phyloP scores from a whole-genome alignment of 495 filamentous ascomycete species.

The Daldinia loculata region DNA sequence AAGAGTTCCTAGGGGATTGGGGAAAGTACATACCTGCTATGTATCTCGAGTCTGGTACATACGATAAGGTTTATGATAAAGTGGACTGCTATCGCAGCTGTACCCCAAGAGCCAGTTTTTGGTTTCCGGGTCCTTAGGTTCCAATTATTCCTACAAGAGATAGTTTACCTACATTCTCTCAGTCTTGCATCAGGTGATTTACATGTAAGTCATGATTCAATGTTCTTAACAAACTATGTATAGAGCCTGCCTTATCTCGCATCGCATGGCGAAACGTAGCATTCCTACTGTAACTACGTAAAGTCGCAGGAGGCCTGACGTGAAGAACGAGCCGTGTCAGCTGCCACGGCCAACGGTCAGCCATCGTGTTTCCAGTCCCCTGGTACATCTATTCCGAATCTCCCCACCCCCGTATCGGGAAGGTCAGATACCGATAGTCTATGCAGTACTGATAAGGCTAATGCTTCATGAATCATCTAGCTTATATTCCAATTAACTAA shows the following conservation, averaged over 20 bases:
- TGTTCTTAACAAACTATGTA: background rate
- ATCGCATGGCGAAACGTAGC: background rate
- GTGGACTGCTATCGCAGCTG: too few relatives aligned
- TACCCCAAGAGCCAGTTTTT: too few relatives aligned
- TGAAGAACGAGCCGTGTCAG: background rate
- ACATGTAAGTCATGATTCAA: background rate
- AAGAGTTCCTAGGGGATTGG: slow-evolving; percentile 21
- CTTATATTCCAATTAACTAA: too few relatives aligned
- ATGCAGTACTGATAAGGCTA: too few relatives aligned
- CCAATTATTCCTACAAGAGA: too few relatives aligned
- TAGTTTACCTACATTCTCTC: too few relatives aligned
- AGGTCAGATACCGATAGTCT: slow-evolving; percentile 14
- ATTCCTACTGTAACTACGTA: slow-evolving; percentile 1
- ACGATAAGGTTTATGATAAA: too few relatives aligned
- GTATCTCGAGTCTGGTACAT: background rate
- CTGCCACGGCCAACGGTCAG: slow-evolving; percentile 7
- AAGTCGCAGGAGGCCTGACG: background rate
- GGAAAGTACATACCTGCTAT: background rate
- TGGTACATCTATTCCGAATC: slow-evolving; percentile 4
- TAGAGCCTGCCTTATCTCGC: background rate
- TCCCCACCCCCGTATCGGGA: slow-evolving; percentile 21
- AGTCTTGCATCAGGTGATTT: background rate
- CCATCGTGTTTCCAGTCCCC: slow-evolving; percentile 14
- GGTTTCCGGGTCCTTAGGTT: too few relatives aligned
- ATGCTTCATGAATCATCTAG: too few relatives aligned